Percentiles rank a stretch among this genome's conserved stretches.
Evolutionary conservation across 768 basidiomycete genomes (phyloP).

Genomic region (Xerocomus potaroensis): DNA sequence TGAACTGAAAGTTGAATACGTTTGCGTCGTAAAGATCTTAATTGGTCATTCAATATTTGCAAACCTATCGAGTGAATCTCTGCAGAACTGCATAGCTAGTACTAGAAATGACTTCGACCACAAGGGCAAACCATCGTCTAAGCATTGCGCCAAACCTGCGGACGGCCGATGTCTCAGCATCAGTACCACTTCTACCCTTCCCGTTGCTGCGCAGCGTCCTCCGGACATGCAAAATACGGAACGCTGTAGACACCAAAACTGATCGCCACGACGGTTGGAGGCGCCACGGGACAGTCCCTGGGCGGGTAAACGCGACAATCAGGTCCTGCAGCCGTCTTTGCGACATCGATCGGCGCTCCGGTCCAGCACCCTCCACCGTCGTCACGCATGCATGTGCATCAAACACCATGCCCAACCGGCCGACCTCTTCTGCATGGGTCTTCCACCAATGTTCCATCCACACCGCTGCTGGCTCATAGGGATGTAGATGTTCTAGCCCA

Average conservation of each 20-base stretch:
- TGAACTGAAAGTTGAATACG: too few species aligned
- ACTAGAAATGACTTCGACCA: too few species aligned
- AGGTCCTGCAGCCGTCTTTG: neutral
- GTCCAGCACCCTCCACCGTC: neutral
- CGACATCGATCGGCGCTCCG: neutral
- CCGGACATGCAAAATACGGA: neutral
- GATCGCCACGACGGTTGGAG: neutral
- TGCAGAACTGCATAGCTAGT: too few species aligned
- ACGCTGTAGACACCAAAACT: neutral
- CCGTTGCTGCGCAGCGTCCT: too few species aligned
- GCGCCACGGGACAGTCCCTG: neutral
- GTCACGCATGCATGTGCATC: neutral
- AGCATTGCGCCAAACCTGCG: too few species aligned
- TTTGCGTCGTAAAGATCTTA: too few species aligned
- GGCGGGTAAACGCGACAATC: neutral
- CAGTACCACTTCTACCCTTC: too few species aligned
- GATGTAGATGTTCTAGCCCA: slow-evolving; percentile 17
- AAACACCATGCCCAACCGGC: neutral
- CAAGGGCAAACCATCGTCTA: too few species aligned
- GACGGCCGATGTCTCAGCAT: too few species aligned
- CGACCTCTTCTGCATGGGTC: neutral
- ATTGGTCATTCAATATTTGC: too few species aligned
- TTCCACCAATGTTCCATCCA: slow-evolving; percentile 8
- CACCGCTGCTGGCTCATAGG: neutral
- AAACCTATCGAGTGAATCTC: too few species aligned